Base-by-base conservation (phyloP, 2,329 filamentous ascomycete genomes). In the Aspergillus cejpii region DNA sequence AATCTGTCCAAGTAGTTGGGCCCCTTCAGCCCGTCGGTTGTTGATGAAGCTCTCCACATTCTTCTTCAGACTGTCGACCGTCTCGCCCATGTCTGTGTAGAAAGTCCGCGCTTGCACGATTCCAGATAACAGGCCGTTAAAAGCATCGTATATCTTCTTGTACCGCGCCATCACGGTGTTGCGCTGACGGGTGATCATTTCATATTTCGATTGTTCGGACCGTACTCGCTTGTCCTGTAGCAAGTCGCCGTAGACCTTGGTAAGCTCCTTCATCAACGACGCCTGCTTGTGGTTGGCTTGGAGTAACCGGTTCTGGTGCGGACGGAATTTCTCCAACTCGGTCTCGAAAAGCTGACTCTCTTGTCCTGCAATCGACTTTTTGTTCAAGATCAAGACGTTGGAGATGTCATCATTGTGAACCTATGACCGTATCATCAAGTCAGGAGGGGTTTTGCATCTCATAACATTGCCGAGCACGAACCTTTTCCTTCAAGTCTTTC, bases 41-140 rank as follows among this genome's bases (percentile, higher is more conserved):
- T 89, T 94, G 53, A 98, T 90, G 68, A 98, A 98, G 0, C 85
- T 86, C 54, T 97, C 91, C 1, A 98, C 92, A 58, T 98, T 98
- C 76, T 95, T 92, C 58, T 89, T 82, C 31, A 96, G 73, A 61
- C 87, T 95, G 54, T 91, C 86, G 0, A 94, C 88, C 0, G 89
- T 96, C 52, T 96, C 89, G 57, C 84, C 85, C 89, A 97, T 98
- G 64, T 97, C 92, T 2, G 79, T 78, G 63, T 98, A 98, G 79
- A 95, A 98, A 43, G 83, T 83, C 68, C 92, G 90, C 5, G 94
- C 92, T 54, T 90, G 84, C 59, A 85, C 79, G 3, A 98, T 74
- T 1, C 92, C 92, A 6, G 89, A 85, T 52, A 87, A 81, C 10
- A 98, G 78, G 57, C 95, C 91, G 48, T 94, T 78, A 64, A 95